Evolutionary conservation across 805 yeast species (phyloP), one percentile per base, ranked within the genome.

Genomic region (Saitoella complicata): DNA sequence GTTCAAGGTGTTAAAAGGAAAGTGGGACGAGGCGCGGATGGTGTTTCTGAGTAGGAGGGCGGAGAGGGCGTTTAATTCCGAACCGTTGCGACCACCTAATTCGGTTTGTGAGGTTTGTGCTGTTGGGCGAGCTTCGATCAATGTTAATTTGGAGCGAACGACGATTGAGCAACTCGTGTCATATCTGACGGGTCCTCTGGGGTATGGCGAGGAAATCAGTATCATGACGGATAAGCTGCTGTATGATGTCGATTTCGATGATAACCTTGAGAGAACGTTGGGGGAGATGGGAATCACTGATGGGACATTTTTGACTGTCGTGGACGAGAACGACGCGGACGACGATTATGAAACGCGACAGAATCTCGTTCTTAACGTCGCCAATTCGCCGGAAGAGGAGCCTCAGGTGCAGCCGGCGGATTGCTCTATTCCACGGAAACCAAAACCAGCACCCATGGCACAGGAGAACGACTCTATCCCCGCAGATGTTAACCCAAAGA

Each of bases 221-320:
- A 56, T 82, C 5, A 70, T 80, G 13, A 64, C 78, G 30, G 80
- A 78, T 35, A 70, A 72, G 51, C 67, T 91, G 48, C 58, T 91
- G 6, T 84, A 83, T 53, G 98, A 91, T 61, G 69, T 69, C 46
- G 98, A 88, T 55, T 86, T 83, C 58, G 94, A 84, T 42, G 97
- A 87, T 55, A 78, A 88, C 55, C 53, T 68, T 8, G 65, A 63
- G 0, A 66, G 64, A 33, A 58, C 67, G 0, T 61, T 91, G 11
- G 46, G 50, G 1, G 73, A 71, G 1, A 59, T 79, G 10, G 80
- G 80, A 7, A 63, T 86, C 31, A 53, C 50, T 5, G 62, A 66
- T 42, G 91, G 88, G n/a, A 70, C 76, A 13, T 66, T 78, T 13
- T 37, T 91, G 10, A 70, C 79, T 1, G 68, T 91, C 11, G 75